phyloP scores from a whole-genome alignment of 257 asterid genomes.

The Lycium barbarum region DNA sequence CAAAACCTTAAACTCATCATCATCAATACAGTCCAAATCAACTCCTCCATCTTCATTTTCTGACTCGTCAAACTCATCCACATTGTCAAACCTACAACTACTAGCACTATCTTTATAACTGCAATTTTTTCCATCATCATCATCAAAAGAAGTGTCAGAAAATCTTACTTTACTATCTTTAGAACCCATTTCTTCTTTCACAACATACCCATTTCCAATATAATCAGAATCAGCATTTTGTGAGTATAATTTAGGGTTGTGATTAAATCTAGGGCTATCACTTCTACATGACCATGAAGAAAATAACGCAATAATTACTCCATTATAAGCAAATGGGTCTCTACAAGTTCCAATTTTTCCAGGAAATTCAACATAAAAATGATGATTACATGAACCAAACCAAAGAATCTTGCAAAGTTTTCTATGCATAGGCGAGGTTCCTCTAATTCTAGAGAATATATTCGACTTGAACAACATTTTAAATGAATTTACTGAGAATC shows the following conservation, averaged over 20 bases:
- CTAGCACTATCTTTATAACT: constrained; percentile 32
- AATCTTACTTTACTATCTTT: constrained; percentile 39
- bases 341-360: constrained; percentile 19
- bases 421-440: not conserved
- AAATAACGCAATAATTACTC: constrained; percentile 33
- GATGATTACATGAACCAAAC: constrained; percentile 19
- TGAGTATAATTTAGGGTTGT: constrained; percentile 32
- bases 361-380: not conserved
- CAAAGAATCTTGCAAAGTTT: constrained; percentile 13
- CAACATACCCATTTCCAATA: constrained; percentile 33
- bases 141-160: constrained; percentile 29
- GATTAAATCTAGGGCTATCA: constrained; percentile 23
- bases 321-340: constrained; percentile 32
- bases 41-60: constrained; percentile 45
- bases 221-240: constrained; percentile 38
- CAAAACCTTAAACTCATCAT: constrained; percentile 65
- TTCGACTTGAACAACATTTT: not conserved
- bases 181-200: constrained; percentile 38
- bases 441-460: not conserved
- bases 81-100: constrained; percentile 44
- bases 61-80: constrained; percentile 45
- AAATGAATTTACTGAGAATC: not conserved
- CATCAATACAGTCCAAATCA: constrained; percentile 45
- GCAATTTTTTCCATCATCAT: constrained; percentile 42
- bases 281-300: constrained; percentile 37